These are phyloP conservation scores for Ophiocordyceps sinensis DNA, from an alignment of 2,329 filamentous ascomycete genomes.

Conservation along the genomic window DNA sequence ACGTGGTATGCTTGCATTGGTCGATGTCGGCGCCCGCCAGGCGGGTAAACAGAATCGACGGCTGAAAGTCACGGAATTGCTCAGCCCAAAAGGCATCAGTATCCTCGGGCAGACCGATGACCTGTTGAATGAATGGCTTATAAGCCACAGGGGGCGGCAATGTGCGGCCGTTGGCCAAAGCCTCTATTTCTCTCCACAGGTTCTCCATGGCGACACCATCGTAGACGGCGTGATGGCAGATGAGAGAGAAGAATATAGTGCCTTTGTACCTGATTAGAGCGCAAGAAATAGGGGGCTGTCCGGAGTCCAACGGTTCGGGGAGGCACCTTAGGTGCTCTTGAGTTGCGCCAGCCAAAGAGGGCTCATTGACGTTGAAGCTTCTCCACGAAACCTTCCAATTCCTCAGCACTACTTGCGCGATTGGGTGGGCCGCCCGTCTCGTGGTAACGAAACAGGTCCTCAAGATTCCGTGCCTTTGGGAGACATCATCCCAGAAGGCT, in stretches of 20 bases:
- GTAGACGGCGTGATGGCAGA: slow-evolving; percentile 71
- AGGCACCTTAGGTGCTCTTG: slow-evolving; percentile 25
- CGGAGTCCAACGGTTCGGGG: slow-evolving; percentile 26
- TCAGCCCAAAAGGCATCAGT: slow-evolving; percentile 52
- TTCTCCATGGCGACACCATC: slow-evolving; percentile 65
- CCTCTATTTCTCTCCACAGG: slow-evolving; percentile 58
- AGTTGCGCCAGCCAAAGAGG: slow-evolving; percentile 21
- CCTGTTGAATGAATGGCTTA: slow-evolving; percentile 46
- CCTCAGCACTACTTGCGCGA: slow-evolving; percentile 56
- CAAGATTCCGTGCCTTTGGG: slow-evolving; percentile 57
- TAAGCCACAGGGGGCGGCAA: slow-evolving; percentile 42
- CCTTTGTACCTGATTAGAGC: slow-evolving; percentile 21
- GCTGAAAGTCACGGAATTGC: slow-evolving; percentile 36
- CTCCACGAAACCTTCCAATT: slow-evolving; percentile 27
- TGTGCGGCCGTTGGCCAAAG: slow-evolving; percentile 28
- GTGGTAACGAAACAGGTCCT: slow-evolving; percentile 63
- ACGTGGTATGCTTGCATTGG: slow-evolving; percentile 14
- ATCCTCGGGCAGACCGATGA: slow-evolving; percentile 30
- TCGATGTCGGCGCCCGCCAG: slow-evolving; percentile 7
- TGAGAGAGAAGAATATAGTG: slow-evolving; percentile 27
- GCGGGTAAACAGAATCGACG: slow-evolving; percentile 13
- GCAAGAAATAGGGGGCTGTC: slow-evolving; percentile 29
- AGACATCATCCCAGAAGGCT: slow-evolving; percentile 47
- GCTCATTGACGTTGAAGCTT: slow-evolving; percentile 13
- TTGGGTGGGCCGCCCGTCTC: slow-evolving; percentile 42